phyloP scores from a whole-genome alignment of 805 yeast genomes.

The Saccharomycopsis fibuligera region DNA sequence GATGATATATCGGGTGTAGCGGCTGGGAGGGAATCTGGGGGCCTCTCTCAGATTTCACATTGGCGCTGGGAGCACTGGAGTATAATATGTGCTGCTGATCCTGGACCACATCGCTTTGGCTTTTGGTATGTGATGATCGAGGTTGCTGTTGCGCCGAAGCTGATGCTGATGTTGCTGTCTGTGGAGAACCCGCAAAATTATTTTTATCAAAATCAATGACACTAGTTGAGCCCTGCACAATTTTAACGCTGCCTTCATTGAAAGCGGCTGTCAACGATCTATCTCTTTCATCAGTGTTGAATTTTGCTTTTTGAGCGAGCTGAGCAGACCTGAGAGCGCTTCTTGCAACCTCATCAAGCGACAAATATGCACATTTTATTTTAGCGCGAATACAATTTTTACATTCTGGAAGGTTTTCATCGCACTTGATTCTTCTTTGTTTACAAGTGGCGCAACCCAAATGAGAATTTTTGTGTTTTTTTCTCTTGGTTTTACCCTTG shows the following conservation, averaged over 20 bases:
- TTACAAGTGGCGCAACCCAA: constrained; percentile 71
- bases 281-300: constrained; percentile 22
- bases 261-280: not conserved
- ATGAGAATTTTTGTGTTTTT: constrained; percentile 64
- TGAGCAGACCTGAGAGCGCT: constrained; percentile 46
- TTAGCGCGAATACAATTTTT: constrained; percentile 45
- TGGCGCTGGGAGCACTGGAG: too few relatives aligned
- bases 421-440: constrained; percentile 57
- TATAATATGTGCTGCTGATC: too few relatives aligned
- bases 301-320: constrained; percentile 31
- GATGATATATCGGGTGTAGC: too few relatives aligned
- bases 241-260: constrained; percentile 1
- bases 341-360: constrained; percentile 42
- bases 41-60: too few relatives aligned
- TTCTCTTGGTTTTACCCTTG: constrained; percentile 31
- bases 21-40: too few relatives aligned
- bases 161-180: too few relatives aligned
- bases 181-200: too few relatives aligned
- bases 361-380: constrained; percentile 42
- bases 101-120: too few relatives aligned
- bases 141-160: too few relatives aligned
- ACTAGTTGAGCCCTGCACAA: too few relatives aligned
- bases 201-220: too few relatives aligned
- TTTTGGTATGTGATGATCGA: too few relatives aligned
- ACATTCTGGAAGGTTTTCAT: constrained; percentile 56